Percentiles rank a stretch among this genome's conserved stretches.
Conservation (phyloP, 305 asterid species). For the Rubia peregrina region DNA sequence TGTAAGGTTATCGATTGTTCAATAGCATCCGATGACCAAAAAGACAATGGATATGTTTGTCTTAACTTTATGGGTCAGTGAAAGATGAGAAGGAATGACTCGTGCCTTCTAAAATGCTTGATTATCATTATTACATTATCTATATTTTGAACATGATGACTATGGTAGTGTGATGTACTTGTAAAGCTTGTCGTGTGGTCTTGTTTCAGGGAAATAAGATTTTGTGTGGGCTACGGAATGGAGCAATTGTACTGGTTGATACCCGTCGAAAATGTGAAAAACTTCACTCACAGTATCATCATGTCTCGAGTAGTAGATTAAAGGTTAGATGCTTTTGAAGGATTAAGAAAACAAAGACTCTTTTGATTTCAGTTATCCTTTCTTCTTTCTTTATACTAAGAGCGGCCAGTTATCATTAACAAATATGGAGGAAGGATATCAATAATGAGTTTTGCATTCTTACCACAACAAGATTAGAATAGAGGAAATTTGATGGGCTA, state of each 20-base stretch:
- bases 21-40: not conserved
- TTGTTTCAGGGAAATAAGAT: constrained; percentile 51
- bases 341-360: constrained; percentile 19
- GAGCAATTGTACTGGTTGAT: constrained; percentile 63
- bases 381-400: not conserved
- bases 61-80: not conserved
- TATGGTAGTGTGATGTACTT: not conserved
- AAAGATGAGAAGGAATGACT: not conserved
- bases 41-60: not conserved
- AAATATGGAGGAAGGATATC: not conserved
- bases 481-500: not conserved
- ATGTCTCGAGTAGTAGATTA: constrained; percentile 9
- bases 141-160: not conserved
- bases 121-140: constrained; percentile 4
- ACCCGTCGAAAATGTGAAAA: constrained; percentile 67
- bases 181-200: constrained; percentile 4
- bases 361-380: not conserved
- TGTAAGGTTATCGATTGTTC: not conserved
- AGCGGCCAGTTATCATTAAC: not conserved
- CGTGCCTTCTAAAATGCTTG: not conserved
- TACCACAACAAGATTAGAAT: not conserved
- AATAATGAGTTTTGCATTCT: not conserved
- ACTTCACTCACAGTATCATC: constrained; percentile 15
- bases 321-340: constrained; percentile 13
- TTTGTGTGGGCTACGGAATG: constrained; percentile 87